Evolutionary conservation across 2,329 filamentous ascomycete genomes (phyloP).

Genomic region (Kalaharituber pfeilii): DNA sequence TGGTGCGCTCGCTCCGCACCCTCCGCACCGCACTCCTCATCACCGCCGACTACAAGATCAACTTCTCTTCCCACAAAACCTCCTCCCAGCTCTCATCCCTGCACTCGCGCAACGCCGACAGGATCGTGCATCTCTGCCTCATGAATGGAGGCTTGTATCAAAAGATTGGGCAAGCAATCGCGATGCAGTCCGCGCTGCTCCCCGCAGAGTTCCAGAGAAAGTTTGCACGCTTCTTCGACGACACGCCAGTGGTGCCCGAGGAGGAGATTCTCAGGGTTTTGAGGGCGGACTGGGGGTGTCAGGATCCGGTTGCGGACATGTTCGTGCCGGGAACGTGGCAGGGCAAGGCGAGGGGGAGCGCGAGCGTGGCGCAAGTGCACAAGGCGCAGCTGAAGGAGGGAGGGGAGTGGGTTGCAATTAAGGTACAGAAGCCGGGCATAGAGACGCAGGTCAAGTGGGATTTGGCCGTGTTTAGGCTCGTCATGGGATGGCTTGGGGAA

Average conservation of each 20-base stretch:
- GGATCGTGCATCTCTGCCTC: constrained; percentile 63
- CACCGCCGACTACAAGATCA: constrained; percentile 88
- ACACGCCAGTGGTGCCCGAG: constrained; percentile 88
- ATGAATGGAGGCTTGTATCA: constrained; percentile 85
- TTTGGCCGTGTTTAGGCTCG: constrained; percentile 58
- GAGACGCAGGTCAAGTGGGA: constrained; percentile 83
- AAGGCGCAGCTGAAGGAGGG: constrained; percentile 67
- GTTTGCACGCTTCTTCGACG: constrained; percentile 94
- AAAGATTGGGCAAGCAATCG: constrained; percentile 96
- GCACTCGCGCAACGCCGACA: constrained; percentile 67
- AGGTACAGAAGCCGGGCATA: constrained; percentile 94
- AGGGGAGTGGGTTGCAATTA: constrained; percentile 81
- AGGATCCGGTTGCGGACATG: constrained; percentile 63
- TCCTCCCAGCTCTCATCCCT: constrained; percentile 35
- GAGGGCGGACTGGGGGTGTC: constrained; percentile 53
- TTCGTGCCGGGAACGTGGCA: constrained; percentile 56
- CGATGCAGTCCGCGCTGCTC: constrained; percentile 89
- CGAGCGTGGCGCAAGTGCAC: constrained; percentile 91
- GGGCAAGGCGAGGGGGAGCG: constrained; percentile 49
- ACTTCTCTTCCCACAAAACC: constrained; percentile 53
- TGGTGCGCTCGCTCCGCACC: constrained; percentile 63
- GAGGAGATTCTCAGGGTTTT: constrained; percentile 70
- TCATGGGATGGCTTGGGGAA: constrained; percentile 23
- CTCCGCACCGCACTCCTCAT: constrained; percentile 65
- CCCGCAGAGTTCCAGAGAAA: constrained; percentile 91